These are phyloP conservation scores for Rhodotorula diobovata DNA, from an alignment of 768 basidiomycete species.

Conservation along the genomic window DNA sequence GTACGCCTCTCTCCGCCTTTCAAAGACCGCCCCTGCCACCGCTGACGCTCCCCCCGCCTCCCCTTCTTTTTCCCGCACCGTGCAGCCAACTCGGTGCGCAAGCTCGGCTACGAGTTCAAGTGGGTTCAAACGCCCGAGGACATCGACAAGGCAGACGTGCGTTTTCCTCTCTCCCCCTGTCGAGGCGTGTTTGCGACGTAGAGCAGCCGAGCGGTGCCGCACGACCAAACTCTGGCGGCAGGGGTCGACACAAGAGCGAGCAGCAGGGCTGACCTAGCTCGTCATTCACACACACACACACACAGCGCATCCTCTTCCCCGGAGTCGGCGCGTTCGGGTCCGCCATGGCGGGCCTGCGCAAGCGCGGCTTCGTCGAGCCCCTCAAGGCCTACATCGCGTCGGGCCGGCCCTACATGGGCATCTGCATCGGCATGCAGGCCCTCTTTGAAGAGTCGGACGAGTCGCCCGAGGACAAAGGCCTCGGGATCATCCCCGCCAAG, in stretches of 20 bases:
- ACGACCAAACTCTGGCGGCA: background rate
- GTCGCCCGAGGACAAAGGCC: constrained; percentile 62
- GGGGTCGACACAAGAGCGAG: no score
- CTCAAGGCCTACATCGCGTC: constrained; percentile 74
- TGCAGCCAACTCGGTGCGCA: constrained; percentile 45
- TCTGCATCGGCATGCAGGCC: constrained; percentile 98
- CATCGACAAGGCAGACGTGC: constrained; percentile 81
- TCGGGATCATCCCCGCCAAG: constrained; percentile 79
- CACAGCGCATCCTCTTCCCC: constrained; percentile 87
- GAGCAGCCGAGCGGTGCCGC: no score
- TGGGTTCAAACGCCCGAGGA: constrained; percentile 81
- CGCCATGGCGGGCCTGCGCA: constrained; percentile 69
- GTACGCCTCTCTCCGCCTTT: background rate
- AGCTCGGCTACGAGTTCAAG: constrained; percentile 76
- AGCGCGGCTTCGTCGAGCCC: constrained; percentile 71
- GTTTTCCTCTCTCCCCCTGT: constrained; percentile 46
- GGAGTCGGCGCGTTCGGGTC: constrained; percentile 91
- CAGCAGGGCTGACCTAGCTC: background rate
- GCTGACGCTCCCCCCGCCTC: background rate
- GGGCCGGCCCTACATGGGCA: constrained; percentile 81
- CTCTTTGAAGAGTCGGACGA: constrained; percentile 84
- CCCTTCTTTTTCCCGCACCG: background rate
- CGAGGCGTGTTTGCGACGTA: no score
- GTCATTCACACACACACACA: background rate
- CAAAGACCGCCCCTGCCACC: background rate